Conservation (phyloP, 768 basidiomycete genomes). For the Crepidotus variabilis region DNA sequence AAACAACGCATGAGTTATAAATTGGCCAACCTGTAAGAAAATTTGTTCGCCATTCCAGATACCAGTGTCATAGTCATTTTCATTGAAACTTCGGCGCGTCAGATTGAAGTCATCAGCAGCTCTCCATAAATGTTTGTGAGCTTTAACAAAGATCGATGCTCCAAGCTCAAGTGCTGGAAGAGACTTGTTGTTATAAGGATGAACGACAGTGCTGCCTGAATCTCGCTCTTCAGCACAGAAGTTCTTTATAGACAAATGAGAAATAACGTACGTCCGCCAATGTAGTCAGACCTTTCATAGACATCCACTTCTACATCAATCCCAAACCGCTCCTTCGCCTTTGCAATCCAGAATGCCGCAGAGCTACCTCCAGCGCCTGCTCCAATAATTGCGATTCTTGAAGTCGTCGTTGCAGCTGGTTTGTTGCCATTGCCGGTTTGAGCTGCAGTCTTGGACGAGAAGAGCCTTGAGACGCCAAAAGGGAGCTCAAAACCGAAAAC, state of each 20-base stretch:
- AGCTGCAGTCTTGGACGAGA: constrained; percentile 31
- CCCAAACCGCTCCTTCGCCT: constrained; percentile 67
- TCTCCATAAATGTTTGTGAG: constrained; percentile 67
- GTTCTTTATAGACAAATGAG: constrained; percentile 1
- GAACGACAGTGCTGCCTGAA: constrained; percentile 72
- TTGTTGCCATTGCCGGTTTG: constrained; percentile 11
- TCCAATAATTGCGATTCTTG: constrained; percentile 82
- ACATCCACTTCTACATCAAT: constrained; percentile 78
- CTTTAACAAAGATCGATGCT: constrained; percentile 80
- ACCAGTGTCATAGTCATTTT: constrained; percentile 51
- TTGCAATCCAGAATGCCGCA: constrained; percentile 81
- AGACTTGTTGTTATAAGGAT: constrained; percentile 61
- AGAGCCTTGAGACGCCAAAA: constrained; percentile 51
- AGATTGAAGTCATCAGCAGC: constrained; percentile 82
- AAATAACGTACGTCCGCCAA: constrained; percentile 77
- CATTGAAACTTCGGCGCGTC: constrained; percentile 42
- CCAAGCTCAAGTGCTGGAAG: constrained; percentile 76
- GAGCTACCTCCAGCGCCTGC: constrained; percentile 87
- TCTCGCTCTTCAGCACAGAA: constrained; percentile 2
- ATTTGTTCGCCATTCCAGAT: constrained; percentile 85
- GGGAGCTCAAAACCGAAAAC: constrained; percentile 42
- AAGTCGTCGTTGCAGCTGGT: constrained; percentile 21
- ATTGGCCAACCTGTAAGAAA: constrained; percentile 51
- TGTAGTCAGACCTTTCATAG: constrained; percentile 70
- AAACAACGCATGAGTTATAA: background rate